Evolutionary conservation across 768 basidiomycete genomes (phyloP).

Genomic region (Boletus sensibilis): DNA sequence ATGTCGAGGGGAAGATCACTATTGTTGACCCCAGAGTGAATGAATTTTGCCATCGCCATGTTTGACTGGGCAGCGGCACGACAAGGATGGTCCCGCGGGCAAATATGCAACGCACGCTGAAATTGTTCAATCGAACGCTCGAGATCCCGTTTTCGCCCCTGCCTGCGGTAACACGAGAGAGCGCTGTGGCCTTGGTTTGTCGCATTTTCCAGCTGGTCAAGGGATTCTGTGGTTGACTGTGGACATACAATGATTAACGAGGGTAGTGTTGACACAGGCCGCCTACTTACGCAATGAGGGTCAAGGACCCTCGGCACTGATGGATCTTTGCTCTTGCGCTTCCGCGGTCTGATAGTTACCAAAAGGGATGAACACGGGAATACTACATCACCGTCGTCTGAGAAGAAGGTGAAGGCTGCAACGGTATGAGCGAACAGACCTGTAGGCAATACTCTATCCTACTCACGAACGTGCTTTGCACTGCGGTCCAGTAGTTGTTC

Average conservation of each 20-base stretch:
- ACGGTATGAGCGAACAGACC: not conserved
- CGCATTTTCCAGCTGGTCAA: not conserved
- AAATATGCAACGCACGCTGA: slow-evolving; percentile 2
- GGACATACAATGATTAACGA: not conserved
- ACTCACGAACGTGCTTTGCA: not conserved
- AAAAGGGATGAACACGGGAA: not conserved
- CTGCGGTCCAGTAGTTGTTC: not conserved
- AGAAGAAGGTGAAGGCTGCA: not conserved
- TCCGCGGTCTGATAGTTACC: not conserved
- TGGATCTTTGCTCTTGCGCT: not conserved
- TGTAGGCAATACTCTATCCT: too few species aligned
- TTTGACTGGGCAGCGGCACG: slow-evolving; percentile 6
- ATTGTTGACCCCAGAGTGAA: not conserved
- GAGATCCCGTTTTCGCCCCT: not conserved
- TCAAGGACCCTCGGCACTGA: not conserved
- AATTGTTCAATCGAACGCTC: not conserved
- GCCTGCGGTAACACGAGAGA: not conserved
- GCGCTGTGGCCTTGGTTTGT: slow-evolving; percentile 1
- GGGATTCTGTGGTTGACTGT: not conserved
- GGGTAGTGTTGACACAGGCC: not conserved
- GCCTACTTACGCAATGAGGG: not conserved
- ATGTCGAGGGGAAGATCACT: not conserved
- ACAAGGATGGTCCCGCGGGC: slow-evolving; percentile 5
- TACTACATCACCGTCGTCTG: not conserved
- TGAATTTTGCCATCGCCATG: not conserved